Evolutionary conservation across 495 filamentous ascomycete species (phyloP).

Genomic region (Aspergillus kassunensis): DNA sequence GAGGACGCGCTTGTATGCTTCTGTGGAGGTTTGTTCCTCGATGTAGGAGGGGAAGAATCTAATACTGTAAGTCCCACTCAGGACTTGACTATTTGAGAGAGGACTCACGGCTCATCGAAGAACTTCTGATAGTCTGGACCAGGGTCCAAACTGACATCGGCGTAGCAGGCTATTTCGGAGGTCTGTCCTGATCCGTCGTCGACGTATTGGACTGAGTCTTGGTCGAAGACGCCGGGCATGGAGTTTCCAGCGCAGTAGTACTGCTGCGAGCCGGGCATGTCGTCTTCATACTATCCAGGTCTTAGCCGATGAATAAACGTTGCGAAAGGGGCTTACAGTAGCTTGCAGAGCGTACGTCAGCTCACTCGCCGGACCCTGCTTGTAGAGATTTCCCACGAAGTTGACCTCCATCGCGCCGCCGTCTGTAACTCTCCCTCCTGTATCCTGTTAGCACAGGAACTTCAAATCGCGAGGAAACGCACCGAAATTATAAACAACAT

Average conservation of each 20-base stretch:
- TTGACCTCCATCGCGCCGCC: slow-evolving; percentile 14
- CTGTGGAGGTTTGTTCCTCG: slow-evolving; percentile 8
- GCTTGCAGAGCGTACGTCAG: slow-evolving; percentile 4
- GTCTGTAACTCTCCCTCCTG: slow-evolving; percentile 10
- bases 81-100: too few relatives aligned
- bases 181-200: slow-evolving; percentile 5
- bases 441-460: background rate
- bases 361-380: slow-evolving; percentile 6
- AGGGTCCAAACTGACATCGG: slow-evolving; percentile 9
- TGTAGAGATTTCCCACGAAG: slow-evolving; percentile 12
- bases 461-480: background rate
- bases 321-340: background rate
- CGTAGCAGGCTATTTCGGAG: slow-evolving; percentile 11
- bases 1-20: slow-evolving; percentile 12
- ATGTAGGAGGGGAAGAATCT: slow-evolving; percentile 14
- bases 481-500: slow-evolving; percentile 15
- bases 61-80: too few relatives aligned
- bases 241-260: slow-evolving; percentile 14
- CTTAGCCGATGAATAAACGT: too few relatives aligned
- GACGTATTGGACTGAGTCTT: slow-evolving; percentile 8
- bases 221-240: slow-evolving; percentile 11
- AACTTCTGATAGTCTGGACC: slow-evolving; percentile 12
- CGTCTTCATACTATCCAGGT: slow-evolving; percentile 14
- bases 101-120: slow-evolving; percentile 7
- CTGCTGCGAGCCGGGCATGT: slow-evolving; percentile 8